Base-by-base conservation (phyloP, 768 basidiomycete species). In the Boletus patriciae region DNA sequence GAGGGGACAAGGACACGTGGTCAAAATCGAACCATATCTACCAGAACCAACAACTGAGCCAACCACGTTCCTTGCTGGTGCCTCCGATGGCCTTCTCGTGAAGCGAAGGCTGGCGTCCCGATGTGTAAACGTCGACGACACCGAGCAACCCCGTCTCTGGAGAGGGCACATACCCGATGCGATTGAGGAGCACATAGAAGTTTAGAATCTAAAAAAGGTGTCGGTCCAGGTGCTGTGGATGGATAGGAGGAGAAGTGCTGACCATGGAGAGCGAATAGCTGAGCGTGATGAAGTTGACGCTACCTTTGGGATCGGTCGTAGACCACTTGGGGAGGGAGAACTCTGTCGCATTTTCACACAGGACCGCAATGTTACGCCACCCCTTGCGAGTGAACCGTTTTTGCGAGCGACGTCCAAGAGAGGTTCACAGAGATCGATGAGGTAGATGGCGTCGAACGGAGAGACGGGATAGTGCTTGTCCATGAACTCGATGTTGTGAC, bases 31-130 rank as follows among this genome's bases (percentile, higher is more conserved):
- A 83, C 84, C 84, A 89, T 42, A 85, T 85, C 61, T 86, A 83
- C 88, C 88, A 90, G 74, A 90, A 90, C 83, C 85, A 84, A 4
- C 87, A 77, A n/a, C 80, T 78, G 46, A 84, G 73, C 84, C 85
- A 90, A 1, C 81, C 75, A 70, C 83, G 78, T 69, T 81, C 76
- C 43, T 84, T 83, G 58, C 80, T 82, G 23, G 76, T 76, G 0
- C 84, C 84, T 1, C 86, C 86, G 37, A 88, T 86, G 0, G 84
- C 82, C 66, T 77, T 80, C 45, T 84, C 82, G 58, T 84, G 81
- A 19, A 80, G 70, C 3, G 83, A 82, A 1, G 80, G 72, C 53
- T 82, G 78, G 31, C 79, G 81, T 15, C 78, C 78, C 3, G 83
- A 79, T 1, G 84, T 85, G 62, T 87, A 91, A 67, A 91, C 90